Conservation (phyloP, 2,329 filamentous ascomycete genomes). For the Aspergillus novoparasiticus region DNA sequence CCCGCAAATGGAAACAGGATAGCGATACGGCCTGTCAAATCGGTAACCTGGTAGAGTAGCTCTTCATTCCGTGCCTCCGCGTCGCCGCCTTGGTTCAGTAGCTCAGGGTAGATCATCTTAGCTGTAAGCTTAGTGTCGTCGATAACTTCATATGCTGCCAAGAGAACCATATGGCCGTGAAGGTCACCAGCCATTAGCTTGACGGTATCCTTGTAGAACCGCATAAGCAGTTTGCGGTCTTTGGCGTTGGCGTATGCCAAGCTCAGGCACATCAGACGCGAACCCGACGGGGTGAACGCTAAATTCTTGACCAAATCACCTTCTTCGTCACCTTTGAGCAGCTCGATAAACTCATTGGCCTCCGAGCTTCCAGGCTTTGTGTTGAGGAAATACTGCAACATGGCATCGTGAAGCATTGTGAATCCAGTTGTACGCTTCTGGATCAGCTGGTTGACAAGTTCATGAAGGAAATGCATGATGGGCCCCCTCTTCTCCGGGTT, state of each 20-base stretch:
- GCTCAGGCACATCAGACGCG: conserved; percentile 76
- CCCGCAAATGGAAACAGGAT: conserved; percentile 80
- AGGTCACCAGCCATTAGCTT: conserved; percentile 80
- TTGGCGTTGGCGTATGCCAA: conserved; percentile 87
- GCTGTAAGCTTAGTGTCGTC: conserved; percentile 89
- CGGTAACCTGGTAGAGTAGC: conserved; percentile 45
- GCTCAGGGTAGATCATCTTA: conserved; percentile 84
- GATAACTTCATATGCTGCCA: conserved; percentile 85
- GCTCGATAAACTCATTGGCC: conserved; percentile 82
- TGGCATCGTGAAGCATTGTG: conserved; percentile 96
- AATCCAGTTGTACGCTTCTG: conserved; percentile 98
- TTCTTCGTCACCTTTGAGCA: conserved; percentile 87
- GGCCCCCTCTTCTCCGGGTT: conserved; percentile 83
- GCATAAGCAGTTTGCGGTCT: conserved; percentile 85
- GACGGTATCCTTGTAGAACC: conserved; percentile 86
- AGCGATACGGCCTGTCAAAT: conserved; percentile 59
- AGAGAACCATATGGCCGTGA: conserved; percentile 76
- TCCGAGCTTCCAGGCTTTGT: conserved; percentile 77
- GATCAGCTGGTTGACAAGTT: conserved; percentile 86
- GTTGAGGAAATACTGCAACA: conserved; percentile 93
- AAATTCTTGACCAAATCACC: conserved; percentile 92
- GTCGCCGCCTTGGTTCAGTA: conserved; percentile 68
- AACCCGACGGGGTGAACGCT: conserved; percentile 89
- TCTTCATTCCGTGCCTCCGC: conserved; percentile 46
- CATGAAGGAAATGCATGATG: conserved; percentile 82